These are phyloP conservation scores for Wickerhamomyces chaumierensis DNA, from an alignment of 805 yeast genomes.

Conservation along the genomic window DNA sequence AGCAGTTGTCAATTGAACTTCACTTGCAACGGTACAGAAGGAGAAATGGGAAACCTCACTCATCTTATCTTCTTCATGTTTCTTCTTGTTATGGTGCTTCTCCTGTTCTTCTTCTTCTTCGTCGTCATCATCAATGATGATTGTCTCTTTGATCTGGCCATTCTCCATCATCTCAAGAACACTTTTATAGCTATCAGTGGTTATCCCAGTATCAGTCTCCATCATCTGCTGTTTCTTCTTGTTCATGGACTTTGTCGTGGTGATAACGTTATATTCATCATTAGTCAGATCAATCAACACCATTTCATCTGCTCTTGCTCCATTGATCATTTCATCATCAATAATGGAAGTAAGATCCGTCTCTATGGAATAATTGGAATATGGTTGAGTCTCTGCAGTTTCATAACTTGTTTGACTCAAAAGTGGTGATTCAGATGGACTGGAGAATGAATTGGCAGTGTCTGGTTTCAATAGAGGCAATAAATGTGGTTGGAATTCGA, in stretches of 20 bases:
- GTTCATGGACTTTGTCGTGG: neutral
- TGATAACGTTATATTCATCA: conserved; percentile 2
- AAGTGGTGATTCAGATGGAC: conserved; percentile 5
- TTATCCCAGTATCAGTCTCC: too few species aligned
- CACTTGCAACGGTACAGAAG: conserved; percentile 16
- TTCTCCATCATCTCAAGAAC: conserved; percentile 9
- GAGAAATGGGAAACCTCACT: conserved; percentile 9
- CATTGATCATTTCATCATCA: neutral
- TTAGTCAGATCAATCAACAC: conserved; percentile 7
- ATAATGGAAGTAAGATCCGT: conserved; percentile 7
- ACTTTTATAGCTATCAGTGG: conserved; percentile 4
- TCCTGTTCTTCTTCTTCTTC: conserved; percentile 1
- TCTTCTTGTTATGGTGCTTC: too few species aligned
- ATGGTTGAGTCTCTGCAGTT: conserved; percentile 16
- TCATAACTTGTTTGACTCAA: conserved; percentile 16
- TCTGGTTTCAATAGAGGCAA: too few species aligned
- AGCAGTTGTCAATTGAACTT: conserved; percentile 16
- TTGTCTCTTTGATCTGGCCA: conserved; percentile 14
- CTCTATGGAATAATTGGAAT: conserved; percentile 8
- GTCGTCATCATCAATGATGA: conserved; percentile 15
- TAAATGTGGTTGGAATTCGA: too few species aligned
- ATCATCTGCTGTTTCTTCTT: too few species aligned
- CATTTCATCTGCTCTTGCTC: neutral
- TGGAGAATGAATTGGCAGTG: conserved; percentile 4
- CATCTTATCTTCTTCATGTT: neutral